Conservation (phyloP, 2,329 filamentous ascomycete species). For the Aspergillus aculeatus region DNA sequence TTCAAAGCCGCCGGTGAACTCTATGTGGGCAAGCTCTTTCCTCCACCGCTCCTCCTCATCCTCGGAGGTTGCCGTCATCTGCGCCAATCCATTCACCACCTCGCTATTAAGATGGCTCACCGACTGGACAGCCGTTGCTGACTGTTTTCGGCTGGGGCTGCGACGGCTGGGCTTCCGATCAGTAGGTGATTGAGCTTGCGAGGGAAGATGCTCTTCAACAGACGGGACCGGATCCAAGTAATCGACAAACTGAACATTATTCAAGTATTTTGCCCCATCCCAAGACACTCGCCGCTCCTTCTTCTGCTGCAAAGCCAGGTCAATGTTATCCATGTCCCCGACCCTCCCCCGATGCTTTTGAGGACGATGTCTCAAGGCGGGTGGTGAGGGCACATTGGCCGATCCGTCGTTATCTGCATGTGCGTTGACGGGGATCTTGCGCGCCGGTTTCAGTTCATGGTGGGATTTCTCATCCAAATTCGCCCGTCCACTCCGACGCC, state of each 20-base stretch:
- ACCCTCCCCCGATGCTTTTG: conserved; percentile 39
- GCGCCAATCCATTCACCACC: conserved; percentile 38
- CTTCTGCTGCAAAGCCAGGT: conserved; percentile 25
- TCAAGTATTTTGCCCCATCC: conserved; percentile 39
- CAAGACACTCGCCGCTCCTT: conserved; percentile 38
- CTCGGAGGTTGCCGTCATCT: conserved; percentile 36
- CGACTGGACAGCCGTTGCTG: conserved; percentile 29
- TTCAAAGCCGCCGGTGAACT: conserved; percentile 37
- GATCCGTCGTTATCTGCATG: conserved; percentile 29
- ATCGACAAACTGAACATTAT: conserved; percentile 23
- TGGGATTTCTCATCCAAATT: conserved; percentile 34
- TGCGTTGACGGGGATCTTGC: conserved; percentile 34
- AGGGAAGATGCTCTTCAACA: conserved; percentile 14
- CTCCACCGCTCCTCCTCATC: conserved; percentile 41
- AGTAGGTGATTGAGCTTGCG: conserved; percentile 7
- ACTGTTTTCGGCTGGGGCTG: conserved; percentile 9
- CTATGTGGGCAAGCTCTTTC: conserved; percentile 39
- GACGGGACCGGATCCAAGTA: conserved; percentile 10
- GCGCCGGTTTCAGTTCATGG: conserved; percentile 29
- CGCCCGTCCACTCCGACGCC: conserved; percentile 34
- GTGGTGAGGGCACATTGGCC: conserved; percentile 37
- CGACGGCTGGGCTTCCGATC: conserved; percentile 16
- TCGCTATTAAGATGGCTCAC: conserved; percentile 37
- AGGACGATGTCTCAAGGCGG: conserved; percentile 40
- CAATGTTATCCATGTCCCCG: conserved; percentile 21